phyloP scores from a whole-genome alignment of 495 filamentous ascomycete genomes.

The Penicillium verhagenii region DNA sequence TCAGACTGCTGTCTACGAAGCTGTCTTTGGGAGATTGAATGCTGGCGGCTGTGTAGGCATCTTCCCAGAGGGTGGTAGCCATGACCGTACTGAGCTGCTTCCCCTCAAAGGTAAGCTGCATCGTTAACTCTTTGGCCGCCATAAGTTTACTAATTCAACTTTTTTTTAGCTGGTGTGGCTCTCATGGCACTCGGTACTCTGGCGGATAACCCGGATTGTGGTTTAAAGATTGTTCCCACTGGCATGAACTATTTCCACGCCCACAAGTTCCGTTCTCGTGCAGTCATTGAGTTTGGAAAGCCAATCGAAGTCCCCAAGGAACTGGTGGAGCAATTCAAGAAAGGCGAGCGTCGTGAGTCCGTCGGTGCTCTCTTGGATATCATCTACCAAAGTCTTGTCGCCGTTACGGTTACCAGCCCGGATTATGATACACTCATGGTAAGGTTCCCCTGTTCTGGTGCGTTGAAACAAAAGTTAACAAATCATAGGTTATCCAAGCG shows the following conservation, averaged over 20 bases:
- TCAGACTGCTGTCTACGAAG: slow-evolving; percentile 89
- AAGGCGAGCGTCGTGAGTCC: slow-evolving; percentile 77
- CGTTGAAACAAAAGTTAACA: slow-evolving; percentile 28
- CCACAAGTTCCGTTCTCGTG: slow-evolving; percentile 96
- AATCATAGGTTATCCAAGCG: slow-evolving; percentile 75
- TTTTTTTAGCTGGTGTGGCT: slow-evolving; percentile 75
- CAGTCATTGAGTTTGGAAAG: slow-evolving; percentile 92
- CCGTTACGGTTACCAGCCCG: slow-evolving; percentile 89
- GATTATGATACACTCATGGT: slow-evolving; percentile 98
- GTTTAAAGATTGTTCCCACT: slow-evolving; percentile 97
- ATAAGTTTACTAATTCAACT: neutral
- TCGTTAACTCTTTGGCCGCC: neutral
- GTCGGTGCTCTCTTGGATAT: slow-evolving; percentile 79
- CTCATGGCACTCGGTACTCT: slow-evolving; percentile 96
- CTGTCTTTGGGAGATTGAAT: slow-evolving; percentile 80
- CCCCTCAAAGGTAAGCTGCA: slow-evolving; percentile 73
- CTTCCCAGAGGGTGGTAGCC: slow-evolving; percentile 96
- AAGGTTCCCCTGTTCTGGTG: slow-evolving; percentile 16
- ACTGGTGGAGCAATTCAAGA: slow-evolving; percentile 81
- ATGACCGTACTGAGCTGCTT: slow-evolving; percentile 90
- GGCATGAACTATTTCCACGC: slow-evolving; percentile 99
- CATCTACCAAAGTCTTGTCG: slow-evolving; percentile 77
- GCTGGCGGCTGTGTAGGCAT: slow-evolving; percentile 90
- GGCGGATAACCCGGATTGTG: slow-evolving; percentile 82
- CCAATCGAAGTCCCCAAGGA: slow-evolving; percentile 80